Evolutionary conservation across 2,329 filamentous ascomycete species (phyloP).

Genomic region (Colletotrichum higginsianum): DNA sequence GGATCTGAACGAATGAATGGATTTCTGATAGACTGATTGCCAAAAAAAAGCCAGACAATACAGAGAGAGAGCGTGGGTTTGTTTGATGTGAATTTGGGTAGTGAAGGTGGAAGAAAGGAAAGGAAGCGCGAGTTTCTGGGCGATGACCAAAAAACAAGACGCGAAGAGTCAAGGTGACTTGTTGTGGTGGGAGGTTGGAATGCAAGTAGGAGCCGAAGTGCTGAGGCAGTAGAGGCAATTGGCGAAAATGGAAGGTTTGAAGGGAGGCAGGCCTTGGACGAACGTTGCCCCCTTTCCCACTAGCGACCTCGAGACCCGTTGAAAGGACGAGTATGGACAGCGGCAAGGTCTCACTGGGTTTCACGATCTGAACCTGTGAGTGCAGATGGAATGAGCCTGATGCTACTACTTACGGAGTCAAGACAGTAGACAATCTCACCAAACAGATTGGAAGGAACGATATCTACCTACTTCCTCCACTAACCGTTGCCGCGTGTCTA

Average conservation of each 20-base stretch:
- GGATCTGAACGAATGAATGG: constrained; percentile 40
- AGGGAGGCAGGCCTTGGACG: constrained; percentile 32
- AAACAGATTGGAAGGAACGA: constrained; percentile 21
- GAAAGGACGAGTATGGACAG: constrained; percentile 27
- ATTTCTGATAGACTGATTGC: constrained; percentile 37
- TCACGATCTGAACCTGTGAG: constrained; percentile 12
- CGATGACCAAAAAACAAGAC: constrained; percentile 25
- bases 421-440: not conserved
- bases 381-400: constrained; percentile 24
- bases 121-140: constrained; percentile 27
- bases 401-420: constrained; percentile 9
- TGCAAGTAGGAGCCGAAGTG: constrained; percentile 26
- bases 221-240: constrained; percentile 22
- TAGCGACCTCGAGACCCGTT: constrained; percentile 21
- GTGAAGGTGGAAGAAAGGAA: constrained; percentile 35
- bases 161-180: constrained; percentile 34
- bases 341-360: constrained; percentile 29
- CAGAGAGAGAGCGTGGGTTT: constrained; percentile 20
- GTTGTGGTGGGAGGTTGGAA: constrained; percentile 38
- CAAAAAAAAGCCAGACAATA: constrained; percentile 42
- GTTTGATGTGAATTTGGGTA: constrained; percentile 10
- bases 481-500: not conserved
- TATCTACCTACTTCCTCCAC: not conserved
- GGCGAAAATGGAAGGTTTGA: constrained; percentile 33
- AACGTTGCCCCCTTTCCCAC: constrained; percentile 33